Evolutionary conservation across 192 early-diverging fungal genomes (phyloP), one percentile per base, ranked within the genome.

Genomic region (Coemansia sp.): DNA sequence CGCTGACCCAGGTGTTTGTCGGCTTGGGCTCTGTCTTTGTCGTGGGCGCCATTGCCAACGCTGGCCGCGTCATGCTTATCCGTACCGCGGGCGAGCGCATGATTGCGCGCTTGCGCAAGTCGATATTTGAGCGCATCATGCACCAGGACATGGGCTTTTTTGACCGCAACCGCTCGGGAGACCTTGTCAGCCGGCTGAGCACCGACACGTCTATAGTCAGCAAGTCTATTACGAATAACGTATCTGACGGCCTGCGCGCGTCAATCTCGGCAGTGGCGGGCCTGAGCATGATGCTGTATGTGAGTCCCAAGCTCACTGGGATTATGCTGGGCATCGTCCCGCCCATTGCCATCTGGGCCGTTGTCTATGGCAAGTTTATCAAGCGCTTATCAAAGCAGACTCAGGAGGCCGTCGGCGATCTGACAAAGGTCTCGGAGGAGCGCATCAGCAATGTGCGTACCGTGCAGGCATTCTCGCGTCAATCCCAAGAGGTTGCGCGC

Each of bases 281-380:
- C 13, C 61, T 88, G 13, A 75, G 73, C 41, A 89, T 90, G 87
- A 91, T 91, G 89, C 49, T 90, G 35, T 88, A 83, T 45, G 84
- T 91, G 65, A 87, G 87, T 64, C 84, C 87, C 20, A 82, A 86
- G 56, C 84, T 89, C 45, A 89, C 88, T 2, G 85, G 80, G 2
- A 88, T 89, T 3, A 91, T 92, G 88, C 83, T 91, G 71, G 63
- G 84, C 9, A 86, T 94, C 32, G 86, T 94, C 8, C 92, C 92
- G 22, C 88, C 89, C 6, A 84, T 94, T 24, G 89, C 89, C 1
- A 22, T 89, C 10, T 87, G 84, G 65, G 92, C 87, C 10, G 85
- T 90, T 29, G 62, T 86, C 20, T 92, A 92, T 59, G 92, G 92
- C 9, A 75, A 82, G 3, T 85, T 84, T 60, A 83, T 94, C 35